phyloP scores from a whole-genome alignment of 129 eudicot species.

The Tagetes patula region DNA sequence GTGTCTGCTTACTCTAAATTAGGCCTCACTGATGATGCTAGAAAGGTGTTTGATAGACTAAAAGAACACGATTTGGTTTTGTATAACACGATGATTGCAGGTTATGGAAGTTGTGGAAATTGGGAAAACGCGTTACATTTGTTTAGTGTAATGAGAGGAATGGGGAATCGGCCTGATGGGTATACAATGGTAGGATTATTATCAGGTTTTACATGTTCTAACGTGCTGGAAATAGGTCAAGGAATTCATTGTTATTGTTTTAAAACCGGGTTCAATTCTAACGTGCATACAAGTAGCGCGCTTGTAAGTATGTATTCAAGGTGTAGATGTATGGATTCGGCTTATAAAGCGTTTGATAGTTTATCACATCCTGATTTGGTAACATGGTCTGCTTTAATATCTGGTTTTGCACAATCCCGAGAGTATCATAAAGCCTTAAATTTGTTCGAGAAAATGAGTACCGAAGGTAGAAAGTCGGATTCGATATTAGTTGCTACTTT shows the following conservation, averaged over 20 bases:
- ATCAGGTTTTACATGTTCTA: slow-evolving; percentile 37
- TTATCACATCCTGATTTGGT: slow-evolving; percentile 66
- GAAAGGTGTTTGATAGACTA: slow-evolving; percentile 46
- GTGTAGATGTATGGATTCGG: slow-evolving; percentile 53
- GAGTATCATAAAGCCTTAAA: slow-evolving; percentile 42
- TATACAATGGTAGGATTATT: slow-evolving; percentile 74
- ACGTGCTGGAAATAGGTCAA: slow-evolving; percentile 48
- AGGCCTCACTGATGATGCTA: slow-evolving; percentile 51
- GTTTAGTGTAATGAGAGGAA: slow-evolving; percentile 46
- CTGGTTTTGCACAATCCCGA: slow-evolving; percentile 57
- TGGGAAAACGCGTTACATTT: slow-evolving; percentile 48
- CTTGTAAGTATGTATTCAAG: slow-evolving; percentile 76
- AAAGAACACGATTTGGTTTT: slow-evolving; percentile 56
- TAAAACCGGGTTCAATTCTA: slow-evolving; percentile 55
- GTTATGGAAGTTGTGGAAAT: slow-evolving; percentile 56
- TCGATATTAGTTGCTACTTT: slow-evolving; percentile 51
- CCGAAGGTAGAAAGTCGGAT: slow-evolving; percentile 43
- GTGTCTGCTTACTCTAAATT: slow-evolving; percentile 70
- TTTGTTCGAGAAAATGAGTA: slow-evolving; percentile 47
- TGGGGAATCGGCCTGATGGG: slow-evolving; percentile 62
- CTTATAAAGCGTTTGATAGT: slow-evolving; percentile 49
- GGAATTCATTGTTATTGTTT: slow-evolving; percentile 63
- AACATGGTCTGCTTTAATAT: slow-evolving; percentile 71
- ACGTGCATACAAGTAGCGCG: slow-evolving; percentile 51
- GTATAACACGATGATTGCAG: slow-evolving; percentile 66